These are phyloP conservation scores for Penicillium sp. DNA, from an alignment of 2,329 filamentous ascomycete species.

Conservation along the genomic window DNA sequence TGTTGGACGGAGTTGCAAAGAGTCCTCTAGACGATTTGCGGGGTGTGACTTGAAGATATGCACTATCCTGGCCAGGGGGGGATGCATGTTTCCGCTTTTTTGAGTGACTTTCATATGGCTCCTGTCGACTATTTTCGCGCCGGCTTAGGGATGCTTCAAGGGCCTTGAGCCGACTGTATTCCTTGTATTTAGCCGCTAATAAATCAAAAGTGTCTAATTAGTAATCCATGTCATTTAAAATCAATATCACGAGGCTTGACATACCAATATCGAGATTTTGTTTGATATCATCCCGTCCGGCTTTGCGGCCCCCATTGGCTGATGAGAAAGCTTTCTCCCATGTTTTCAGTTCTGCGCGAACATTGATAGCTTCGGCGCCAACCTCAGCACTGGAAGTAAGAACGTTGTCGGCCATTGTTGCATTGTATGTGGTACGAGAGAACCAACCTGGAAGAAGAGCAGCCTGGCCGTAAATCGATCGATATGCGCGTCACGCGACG, in stretches of 20 bases:
- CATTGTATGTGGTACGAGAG: slow-evolving; percentile 13
- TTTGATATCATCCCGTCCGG: slow-evolving; percentile 50
- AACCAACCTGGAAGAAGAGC: slow-evolving; percentile 2
- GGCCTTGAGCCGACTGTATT: slow-evolving; percentile 46
- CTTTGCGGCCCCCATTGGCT: slow-evolving; percentile 46
- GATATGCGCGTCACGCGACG: slow-evolving; percentile 22
- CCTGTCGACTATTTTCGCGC: slow-evolving; percentile 23
- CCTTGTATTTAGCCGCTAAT: slow-evolving; percentile 50
- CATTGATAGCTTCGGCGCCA: slow-evolving; percentile 28
- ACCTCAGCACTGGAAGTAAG: slow-evolving; percentile 28
- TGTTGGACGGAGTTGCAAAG: slow-evolving; percentile 36
- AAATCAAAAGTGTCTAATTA: not conserved
- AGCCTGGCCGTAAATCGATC: slow-evolving; percentile 4
- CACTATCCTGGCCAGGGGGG: slow-evolving; percentile 25
- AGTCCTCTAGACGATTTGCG: slow-evolving; percentile 35
- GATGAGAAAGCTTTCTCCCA: slow-evolving; percentile 50
- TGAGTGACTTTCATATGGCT: slow-evolving; percentile 18
- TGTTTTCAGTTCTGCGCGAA: slow-evolving; percentile 48
- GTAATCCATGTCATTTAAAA: not conserved
- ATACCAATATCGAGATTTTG: slow-evolving; percentile 46
- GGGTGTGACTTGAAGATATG: slow-evolving; percentile 31
- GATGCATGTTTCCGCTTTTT: slow-evolving; percentile 38
- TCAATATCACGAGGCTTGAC: not conserved
- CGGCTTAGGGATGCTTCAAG: slow-evolving; percentile 29
- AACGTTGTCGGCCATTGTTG: slow-evolving; percentile 30